These are phyloP conservation scores for Clarireedia homoeocarpa DNA, from an alignment of 2,329 filamentous ascomycete genomes.

Conservation along the genomic window DNA sequence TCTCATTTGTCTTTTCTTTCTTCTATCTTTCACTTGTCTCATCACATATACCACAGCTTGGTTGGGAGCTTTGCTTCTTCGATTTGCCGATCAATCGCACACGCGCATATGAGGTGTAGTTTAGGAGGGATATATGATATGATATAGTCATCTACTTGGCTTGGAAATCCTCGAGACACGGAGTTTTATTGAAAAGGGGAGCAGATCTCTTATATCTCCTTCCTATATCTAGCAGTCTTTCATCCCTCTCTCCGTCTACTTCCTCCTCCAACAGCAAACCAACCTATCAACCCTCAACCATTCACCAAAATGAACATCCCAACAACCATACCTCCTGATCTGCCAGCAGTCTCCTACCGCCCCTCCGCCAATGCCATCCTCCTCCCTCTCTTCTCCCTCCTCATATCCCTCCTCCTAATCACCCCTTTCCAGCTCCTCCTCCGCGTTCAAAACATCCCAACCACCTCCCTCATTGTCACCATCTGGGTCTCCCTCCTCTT, in stretches of 20 bases:
- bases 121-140: too few relatives aligned
- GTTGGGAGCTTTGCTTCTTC: too few relatives aligned
- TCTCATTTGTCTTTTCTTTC: too few relatives aligned
- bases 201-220: too few relatives aligned
- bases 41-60: too few relatives aligned
- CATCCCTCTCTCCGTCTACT: not conserved
- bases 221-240: too few relatives aligned
- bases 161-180: too few relatives aligned
- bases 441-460: constrained; percentile 52
- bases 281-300: not conserved
- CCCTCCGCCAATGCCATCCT: constrained; percentile 28
- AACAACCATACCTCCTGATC: not conserved
- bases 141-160: too few relatives aligned
- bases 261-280: not conserved
- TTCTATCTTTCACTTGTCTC: too few relatives aligned
- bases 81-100: too few relatives aligned
- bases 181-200: too few relatives aligned
- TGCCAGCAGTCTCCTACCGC: not conserved
- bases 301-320: not conserved
- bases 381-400: constrained; percentile 41
- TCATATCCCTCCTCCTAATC: constrained; percentile 44
- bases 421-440: constrained; percentile 53
- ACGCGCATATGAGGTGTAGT: too few relatives aligned
- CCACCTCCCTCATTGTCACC: constrained; percentile 48
- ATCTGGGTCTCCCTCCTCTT: constrained; percentile 48